Percentiles rank a stretch among this genome's conserved stretches.
Conservation (phyloP, 345 rosid species). For the Heritiera littoralis region DNA sequence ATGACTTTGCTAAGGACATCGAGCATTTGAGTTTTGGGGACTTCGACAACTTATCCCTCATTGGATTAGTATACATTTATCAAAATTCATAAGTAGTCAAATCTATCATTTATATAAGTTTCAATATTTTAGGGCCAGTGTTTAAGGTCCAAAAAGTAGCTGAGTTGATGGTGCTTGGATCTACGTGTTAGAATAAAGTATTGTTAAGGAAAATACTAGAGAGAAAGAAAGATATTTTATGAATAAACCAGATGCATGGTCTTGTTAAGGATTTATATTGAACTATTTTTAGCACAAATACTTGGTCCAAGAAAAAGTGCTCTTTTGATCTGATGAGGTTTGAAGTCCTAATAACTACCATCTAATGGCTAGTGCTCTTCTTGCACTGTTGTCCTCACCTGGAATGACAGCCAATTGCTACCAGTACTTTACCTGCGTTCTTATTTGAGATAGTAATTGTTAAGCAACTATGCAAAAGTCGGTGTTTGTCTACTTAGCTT, state of each 20-base stretch:
- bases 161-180: not conserved
- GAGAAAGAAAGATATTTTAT: not conserved
- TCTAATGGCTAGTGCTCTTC: not conserved
- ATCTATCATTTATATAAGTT: not conserved
- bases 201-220: not conserved
- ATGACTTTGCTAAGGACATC: not conserved
- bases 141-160: not conserved
- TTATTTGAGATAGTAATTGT: not conserved
- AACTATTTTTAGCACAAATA: not conserved
- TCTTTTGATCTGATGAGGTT: not conserved
- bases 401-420: not conserved
- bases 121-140: not conserved
- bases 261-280: not conserved
- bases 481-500: not conserved
- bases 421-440: not conserved
- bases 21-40: not conserved
- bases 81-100: not conserved
- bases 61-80: not conserved
- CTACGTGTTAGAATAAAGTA: not conserved
- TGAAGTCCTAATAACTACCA: not conserved
- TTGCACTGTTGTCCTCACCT: conserved; percentile 1
- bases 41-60: not conserved
- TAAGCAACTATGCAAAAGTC: conserved; percentile 2
- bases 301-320: not conserved
- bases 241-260: not conserved